Conservation (phyloP, 1,284 basidiomycete species). For the Heterobasidion irregulare region DNA sequence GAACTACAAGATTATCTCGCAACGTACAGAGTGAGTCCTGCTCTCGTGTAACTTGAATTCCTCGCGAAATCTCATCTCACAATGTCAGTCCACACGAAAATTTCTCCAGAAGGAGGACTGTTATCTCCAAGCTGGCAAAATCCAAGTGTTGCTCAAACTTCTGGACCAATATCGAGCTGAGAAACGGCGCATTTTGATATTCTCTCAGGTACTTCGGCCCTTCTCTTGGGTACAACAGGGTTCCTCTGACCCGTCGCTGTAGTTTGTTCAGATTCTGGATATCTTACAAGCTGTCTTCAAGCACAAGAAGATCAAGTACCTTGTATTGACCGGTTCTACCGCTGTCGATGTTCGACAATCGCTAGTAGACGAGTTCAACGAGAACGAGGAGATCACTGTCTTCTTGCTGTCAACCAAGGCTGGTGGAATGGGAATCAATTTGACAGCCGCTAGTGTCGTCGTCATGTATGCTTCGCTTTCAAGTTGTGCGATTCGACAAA, state of each 20-base stretch:
- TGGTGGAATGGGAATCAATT: slow-evolving; percentile 87
- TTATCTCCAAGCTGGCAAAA: slow-evolving; percentile 89
- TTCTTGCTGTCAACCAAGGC: slow-evolving; percentile 97
- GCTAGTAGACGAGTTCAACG: slow-evolving; percentile 95
- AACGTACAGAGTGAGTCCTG: slow-evolving; percentile 63
- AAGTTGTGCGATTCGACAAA: slow-evolving; percentile 1
- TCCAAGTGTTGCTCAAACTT: slow-evolving; percentile 67
- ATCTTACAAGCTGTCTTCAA: slow-evolving; percentile 87
- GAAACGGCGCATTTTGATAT: slow-evolving; percentile 83
- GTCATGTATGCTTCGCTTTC: slow-evolving; percentile 54
- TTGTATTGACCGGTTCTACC: slow-evolving; percentile 91
- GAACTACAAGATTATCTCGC: slow-evolving; percentile 81
- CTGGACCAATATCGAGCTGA: slow-evolving; percentile 65
- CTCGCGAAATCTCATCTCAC: slow-evolving; percentile 1
- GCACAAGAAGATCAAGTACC: slow-evolving; percentile 68
- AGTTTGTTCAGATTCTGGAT: slow-evolving; percentile 95
- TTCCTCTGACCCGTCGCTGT: not conserved
- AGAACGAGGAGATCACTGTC: slow-evolving; percentile 83
- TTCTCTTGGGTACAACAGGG: not conserved
- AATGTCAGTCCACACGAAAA: slow-evolving; percentile 64
- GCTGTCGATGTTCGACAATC: slow-evolving; percentile 91
- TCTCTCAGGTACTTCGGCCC: slow-evolving; percentile 65
- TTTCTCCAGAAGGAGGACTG: slow-evolving; percentile 70
- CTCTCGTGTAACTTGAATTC: not conserved
- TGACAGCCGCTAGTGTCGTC: slow-evolving; percentile 89